Base-by-base conservation (phyloP, 345 rosid genomes). In the Salix caprea region DNA sequence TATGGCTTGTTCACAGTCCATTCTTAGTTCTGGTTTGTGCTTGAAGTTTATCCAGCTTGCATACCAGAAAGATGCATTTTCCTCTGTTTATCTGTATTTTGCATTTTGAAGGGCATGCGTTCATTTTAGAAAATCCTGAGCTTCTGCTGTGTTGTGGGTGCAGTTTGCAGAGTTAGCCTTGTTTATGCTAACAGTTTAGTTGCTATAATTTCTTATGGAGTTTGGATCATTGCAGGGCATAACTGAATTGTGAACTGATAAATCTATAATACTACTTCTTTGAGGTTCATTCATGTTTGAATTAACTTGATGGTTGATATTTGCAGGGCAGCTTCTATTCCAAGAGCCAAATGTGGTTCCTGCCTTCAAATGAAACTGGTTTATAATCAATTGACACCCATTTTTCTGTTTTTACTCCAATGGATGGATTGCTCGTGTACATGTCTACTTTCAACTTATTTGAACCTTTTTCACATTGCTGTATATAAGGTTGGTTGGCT, bases 321-420 rank as follows among this genome's bases (percentile, higher is more conserved):
- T 74, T 70, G 78, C 84, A 82, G 81, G 81, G 84, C 79, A 6
- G 79, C 81, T 70, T 78, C 81, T 42, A 74, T 82, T 40, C 81
- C 79, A 2, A 65, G 84, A 70, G 70, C 73, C 32, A 82, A 77
- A 37, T 48, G 73, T 74, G 73, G 78, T 74, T 81, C 78, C 37
- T 77, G 75, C 44, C 73, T 81, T 65, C 84, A 81, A 32, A 77
- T 81, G 81, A 81, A 81, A 74, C 78, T 77, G 65, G 84, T 70
- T 69, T 70, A 66, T 54, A 70, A 81, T 54, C 78, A 70, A 16
- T 44, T 70, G 52, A 78, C 84, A 36, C 81, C 84, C 36, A 18
- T 81, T 30, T 74, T 60, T 58, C 62, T 81, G 78, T 62, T 77
- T 58, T 67, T 81, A 34, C 73, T 77, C 4, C 84, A 77, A 26